Conservation (phyloP, 257 asterid species). For the Datura wrightii region DNA sequence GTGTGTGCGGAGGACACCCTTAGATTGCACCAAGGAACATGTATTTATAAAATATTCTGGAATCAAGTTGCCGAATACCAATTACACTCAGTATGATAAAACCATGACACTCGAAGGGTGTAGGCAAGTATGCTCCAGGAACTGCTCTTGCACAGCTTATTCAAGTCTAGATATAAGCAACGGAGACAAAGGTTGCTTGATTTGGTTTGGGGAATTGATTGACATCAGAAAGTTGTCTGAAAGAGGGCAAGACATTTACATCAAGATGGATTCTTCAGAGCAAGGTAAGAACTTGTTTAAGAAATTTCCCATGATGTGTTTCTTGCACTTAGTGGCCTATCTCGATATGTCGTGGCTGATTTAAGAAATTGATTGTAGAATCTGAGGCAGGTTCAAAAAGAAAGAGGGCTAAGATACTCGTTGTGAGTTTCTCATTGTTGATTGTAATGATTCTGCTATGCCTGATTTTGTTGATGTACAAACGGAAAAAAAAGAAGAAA, state of each 20-base stretch:
- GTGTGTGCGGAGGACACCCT: conserved; percentile 32
- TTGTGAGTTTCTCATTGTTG: background rate
- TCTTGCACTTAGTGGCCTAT: background rate
- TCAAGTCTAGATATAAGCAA: conserved; percentile 35
- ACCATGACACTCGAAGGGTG: conserved; percentile 37
- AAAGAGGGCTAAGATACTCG: background rate
- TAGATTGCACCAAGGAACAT: conserved; percentile 33
- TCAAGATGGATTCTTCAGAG: conserved; percentile 43
- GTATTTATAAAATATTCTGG: conserved; percentile 36
- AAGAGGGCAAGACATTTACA: conserved; percentile 42
- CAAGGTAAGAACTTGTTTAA: conserved; percentile 12
- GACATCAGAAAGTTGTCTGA: conserved; percentile 37
- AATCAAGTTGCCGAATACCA: conserved; percentile 40
- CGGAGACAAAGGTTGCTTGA: conserved; percentile 41
- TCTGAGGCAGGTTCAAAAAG: background rate
- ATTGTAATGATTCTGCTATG: background rate
- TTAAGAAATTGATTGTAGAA: background rate
- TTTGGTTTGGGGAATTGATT: conserved; percentile 38
- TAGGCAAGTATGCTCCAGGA: conserved; percentile 31
- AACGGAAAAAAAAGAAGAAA: background rate
- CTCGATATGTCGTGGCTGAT: background rate
- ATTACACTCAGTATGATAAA: conserved; percentile 30
- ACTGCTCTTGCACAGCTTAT: conserved; percentile 47
- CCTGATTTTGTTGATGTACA: background rate
- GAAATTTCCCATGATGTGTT: background rate